Base-by-base conservation (phyloP, 2,329 filamentous ascomycete genomes). In the Aspergillus bombycis region DNA sequence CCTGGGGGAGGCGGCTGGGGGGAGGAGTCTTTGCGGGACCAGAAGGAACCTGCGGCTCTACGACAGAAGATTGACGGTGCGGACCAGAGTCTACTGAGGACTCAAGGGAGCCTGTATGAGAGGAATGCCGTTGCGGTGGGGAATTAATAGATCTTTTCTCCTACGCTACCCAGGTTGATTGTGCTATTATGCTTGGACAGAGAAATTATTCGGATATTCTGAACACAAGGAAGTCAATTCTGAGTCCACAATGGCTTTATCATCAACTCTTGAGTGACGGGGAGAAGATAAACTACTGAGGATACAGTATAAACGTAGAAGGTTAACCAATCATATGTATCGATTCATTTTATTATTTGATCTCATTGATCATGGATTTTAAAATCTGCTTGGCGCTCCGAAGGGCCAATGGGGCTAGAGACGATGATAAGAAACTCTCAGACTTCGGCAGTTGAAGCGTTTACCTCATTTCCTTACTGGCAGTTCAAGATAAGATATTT, bases 1-100 rank as follows among this genome's bases (percentile, higher is more conserved):
- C 52, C 52, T 36, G 52, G 52, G n/a, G 52, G 52, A 21, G 52
- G 52, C 16, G 52, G 52, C 1, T 54, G 52, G 52, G 52, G 52
- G 2, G 30, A 50, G 26, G 26, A 36, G 19, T 9, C 32, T 36
- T 54, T 19, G 6, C 10, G 8, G 19, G 10, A 19, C 6, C 12
- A 2, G n/a, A 19, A 21, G 32, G 52, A 54, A 1, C 1, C 32
- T 16, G 3, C 36, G 10, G 52, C 1, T 11, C 12, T n/a, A 30
- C 30, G 16, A 11, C 52, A 11, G 21, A 36, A 54, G 10, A 21
- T 7, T 34, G 10, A 14, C 1, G 19, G 8, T 54, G 52, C 12
- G 6, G 30, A 12, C 12, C 30, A 36, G 52, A 14, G 32, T 23
- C 16, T n/a, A 36, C 19, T 54, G 30, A 54, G 12, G 52, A 54